These are phyloP conservation scores for Citrus hindsii DNA, from an alignment of 345 rosid species.

Conservation along the genomic window DNA sequence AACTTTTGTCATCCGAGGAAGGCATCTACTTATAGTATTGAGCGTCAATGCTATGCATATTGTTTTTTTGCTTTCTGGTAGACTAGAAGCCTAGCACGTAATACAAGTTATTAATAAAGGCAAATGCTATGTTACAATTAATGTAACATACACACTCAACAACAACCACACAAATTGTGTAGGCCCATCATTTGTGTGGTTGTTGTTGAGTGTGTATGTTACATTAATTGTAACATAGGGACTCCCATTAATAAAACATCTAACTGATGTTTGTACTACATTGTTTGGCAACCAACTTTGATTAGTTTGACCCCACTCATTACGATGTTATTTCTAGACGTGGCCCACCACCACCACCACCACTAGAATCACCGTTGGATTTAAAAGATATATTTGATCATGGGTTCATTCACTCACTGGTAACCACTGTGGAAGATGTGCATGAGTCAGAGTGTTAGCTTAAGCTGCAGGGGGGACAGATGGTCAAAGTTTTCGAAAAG, in stretches of 20 bases:
- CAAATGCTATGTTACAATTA: no score
- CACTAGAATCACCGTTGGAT: neutral
- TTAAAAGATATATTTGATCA: neutral
- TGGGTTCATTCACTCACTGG: neutral
- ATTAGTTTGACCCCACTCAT: slow-evolving; percentile 10
- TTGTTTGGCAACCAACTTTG: slow-evolving; percentile 20
- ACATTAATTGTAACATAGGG: no score
- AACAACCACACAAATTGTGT: no score
- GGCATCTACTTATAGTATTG: neutral
- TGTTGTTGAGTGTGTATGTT: no score
- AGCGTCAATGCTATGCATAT: neutral
- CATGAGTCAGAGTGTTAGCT: slow-evolving; percentile 23
- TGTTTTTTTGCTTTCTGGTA: neutral
- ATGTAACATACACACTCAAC: no score
- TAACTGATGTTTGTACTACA: slow-evolving; percentile 6
- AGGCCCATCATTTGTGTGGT: no score
- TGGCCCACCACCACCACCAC: slow-evolving; percentile 6
- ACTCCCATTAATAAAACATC: neutral
- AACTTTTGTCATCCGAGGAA: neutral
- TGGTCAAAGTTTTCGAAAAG: slow-evolving; percentile 26
- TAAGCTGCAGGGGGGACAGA: slow-evolving; percentile 16
- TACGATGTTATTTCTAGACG: neutral
- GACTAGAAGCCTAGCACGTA: no score
- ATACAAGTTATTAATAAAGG: neutral
- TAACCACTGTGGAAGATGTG: neutral